Evolutionary conservation across 1,284 basidiomycete genomes (phyloP).

Genomic region (Rhodotorula mucilaginosa): DNA sequence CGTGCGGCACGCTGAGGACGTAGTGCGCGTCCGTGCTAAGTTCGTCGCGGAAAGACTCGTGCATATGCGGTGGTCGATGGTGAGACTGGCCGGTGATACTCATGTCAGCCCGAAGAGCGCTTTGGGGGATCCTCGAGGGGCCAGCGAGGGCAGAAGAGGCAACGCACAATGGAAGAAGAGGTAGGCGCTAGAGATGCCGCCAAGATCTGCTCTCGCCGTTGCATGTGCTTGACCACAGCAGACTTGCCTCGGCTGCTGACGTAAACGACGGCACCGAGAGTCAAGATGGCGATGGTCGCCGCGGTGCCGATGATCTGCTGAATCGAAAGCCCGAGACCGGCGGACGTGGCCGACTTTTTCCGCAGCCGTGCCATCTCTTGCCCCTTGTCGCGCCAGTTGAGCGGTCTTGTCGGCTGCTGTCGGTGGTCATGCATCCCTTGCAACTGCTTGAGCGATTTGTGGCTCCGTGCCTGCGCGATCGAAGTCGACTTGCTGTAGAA

Average conservation of each 20-base stretch:
- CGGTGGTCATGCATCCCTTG: neutral
- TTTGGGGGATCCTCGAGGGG: neutral
- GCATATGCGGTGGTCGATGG: neutral
- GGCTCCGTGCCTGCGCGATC: constrained; percentile 24
- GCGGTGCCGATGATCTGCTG: constrained; percentile 16
- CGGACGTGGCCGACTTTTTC: constrained; percentile 10
- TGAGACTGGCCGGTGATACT: neutral
- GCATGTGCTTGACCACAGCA: constrained; percentile 27
- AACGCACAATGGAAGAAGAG: constrained; percentile 6
- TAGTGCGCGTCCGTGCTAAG: constrained; percentile 25
- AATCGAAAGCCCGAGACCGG: constrained; percentile 8
- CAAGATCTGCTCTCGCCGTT: constrained; percentile 25
- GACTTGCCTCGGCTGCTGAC: constrained; percentile 10
- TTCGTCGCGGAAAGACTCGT: constrained; percentile 37
- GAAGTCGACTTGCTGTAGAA: constrained; percentile 35
- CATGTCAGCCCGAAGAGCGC: neutral
- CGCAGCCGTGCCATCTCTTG: constrained; percentile 25
- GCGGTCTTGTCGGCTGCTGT: neutral
- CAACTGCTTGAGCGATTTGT: neutral
- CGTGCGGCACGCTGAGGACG: constrained; percentile 28
- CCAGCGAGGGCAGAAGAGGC: too few relatives aligned
- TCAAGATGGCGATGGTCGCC: constrained; percentile 17
- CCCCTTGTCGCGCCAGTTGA: constrained; percentile 33
- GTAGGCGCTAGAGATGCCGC: constrained; percentile 19
- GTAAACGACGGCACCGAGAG: constrained; percentile 19